Percentiles rank a stretch among this genome's conserved stretches.
Evolutionary conservation across 2,329 filamentous ascomycete species (phyloP).

Genomic region (Septoria petroselini): DNA sequence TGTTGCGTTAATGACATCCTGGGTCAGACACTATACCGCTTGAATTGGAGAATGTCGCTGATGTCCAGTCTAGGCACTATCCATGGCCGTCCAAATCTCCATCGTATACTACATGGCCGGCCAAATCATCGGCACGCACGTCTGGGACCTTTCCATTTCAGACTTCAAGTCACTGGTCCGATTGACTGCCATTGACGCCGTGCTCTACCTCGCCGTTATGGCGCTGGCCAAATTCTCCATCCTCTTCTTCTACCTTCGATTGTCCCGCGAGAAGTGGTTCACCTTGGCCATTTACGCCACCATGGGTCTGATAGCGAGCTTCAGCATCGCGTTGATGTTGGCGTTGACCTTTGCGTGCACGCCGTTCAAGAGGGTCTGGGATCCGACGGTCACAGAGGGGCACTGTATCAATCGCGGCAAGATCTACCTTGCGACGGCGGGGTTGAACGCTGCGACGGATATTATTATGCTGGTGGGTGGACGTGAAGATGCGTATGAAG

Average conservation of each 20-base stretch:
- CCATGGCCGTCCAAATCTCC: constrained; percentile 17
- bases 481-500: neutral
- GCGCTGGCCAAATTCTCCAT: constrained; percentile 21
- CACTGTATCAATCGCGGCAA: constrained; percentile 18
- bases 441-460: constrained; percentile 21
- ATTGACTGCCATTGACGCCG: constrained; percentile 11
- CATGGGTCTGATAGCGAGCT: constrained; percentile 15
- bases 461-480: constrained; percentile 18
- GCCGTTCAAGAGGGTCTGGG: constrained; percentile 17
- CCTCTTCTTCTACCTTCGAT: constrained; percentile 18
- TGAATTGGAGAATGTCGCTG: neutral
- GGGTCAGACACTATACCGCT: neutral
- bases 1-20: constrained; percentile 17
- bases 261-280: constrained; percentile 19
- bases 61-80: constrained; percentile 8
- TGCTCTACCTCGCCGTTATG: constrained; percentile 19
- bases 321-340: constrained; percentile 11
- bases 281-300: constrained; percentile 13
- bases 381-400: constrained; percentile 17
- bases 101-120: constrained; percentile 13
- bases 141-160: constrained; percentile 15
- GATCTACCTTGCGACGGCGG: constrained; percentile 21
- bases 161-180: constrained; percentile 7
- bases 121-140: constrained; percentile 15
- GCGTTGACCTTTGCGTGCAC: constrained; percentile 21